phyloP scores from a whole-genome alignment of 371 early-diverging fungal species.

The Mucor lusitanicus region DNA sequence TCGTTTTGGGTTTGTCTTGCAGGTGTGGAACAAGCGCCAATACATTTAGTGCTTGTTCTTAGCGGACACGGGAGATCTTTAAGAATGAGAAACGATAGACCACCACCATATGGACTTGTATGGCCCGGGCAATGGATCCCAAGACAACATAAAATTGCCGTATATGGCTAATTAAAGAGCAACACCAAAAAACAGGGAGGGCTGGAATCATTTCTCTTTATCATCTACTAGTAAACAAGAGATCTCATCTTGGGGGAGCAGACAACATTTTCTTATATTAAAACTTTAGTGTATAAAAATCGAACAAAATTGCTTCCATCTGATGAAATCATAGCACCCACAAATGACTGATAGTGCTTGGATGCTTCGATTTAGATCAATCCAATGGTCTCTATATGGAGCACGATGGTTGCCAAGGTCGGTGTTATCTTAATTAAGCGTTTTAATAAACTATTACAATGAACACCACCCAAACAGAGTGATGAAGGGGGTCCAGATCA shows the following conservation, averaged over 20 bases:
- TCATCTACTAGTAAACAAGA: background rate
- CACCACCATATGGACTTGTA: background rate
- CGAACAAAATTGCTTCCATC: too few relatives aligned
- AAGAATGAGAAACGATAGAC: too few relatives aligned
- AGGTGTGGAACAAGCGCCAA: background rate
- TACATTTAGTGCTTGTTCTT: too few relatives aligned
- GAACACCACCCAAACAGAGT: background rate
- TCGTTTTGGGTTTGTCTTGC: background rate
- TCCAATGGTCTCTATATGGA: background rate
- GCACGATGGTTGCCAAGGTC: background rate
- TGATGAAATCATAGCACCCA: too few relatives aligned
- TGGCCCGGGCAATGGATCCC: background rate
- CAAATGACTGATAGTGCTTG: too few relatives aligned
- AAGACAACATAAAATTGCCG: background rate
- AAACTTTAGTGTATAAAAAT: background rate
- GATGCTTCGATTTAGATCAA: background rate
- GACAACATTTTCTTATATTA: background rate
- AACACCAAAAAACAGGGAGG: background rate
- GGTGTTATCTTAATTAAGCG: background rate
- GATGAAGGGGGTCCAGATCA: constrained; percentile 2
- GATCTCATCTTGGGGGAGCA: background rate
- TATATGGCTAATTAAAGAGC: background rate
- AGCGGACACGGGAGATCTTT: too few relatives aligned
- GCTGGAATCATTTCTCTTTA: background rate
- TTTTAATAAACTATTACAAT: background rate